Evolutionary conservation across 2,329 filamentous ascomycete species (phyloP).

Genomic region (Dendrostoma leiphaemia): DNA sequence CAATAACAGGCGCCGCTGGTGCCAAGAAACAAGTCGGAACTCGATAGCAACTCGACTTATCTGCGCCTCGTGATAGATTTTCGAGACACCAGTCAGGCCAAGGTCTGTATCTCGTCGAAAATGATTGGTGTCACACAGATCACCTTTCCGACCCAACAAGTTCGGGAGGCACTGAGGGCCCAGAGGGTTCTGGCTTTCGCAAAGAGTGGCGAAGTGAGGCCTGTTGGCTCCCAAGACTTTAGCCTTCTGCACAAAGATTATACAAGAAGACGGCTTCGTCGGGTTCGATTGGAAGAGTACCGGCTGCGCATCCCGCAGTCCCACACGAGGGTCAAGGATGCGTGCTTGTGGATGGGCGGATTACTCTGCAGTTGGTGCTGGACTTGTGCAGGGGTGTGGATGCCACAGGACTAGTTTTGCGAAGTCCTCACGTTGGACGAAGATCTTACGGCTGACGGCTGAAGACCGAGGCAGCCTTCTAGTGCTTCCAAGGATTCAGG

Average conservation of each 20-base stretch:
- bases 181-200: neutral
- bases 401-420: neutral
- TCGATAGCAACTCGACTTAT: neutral
- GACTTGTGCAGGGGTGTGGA: neutral
- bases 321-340: slow-evolving; percentile 5
- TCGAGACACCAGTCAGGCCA: neutral
- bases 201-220: slow-evolving; percentile 12
- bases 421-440: neutral
- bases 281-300: neutral
- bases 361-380: slow-evolving; percentile 5
- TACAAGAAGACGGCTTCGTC: slow-evolving; percentile 3
- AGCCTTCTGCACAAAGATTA: slow-evolving; percentile 9
- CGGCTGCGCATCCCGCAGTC: neutral
- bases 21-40: neutral
- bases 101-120: neutral
- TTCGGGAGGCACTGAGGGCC: neutral
- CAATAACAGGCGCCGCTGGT: neutral
- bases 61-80: neutral
- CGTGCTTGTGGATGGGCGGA: slow-evolving; percentile 7
- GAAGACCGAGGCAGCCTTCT: neutral
- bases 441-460: slow-evolving; percentile 1
- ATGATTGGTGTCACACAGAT: neutral
- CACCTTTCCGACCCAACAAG: neutral
- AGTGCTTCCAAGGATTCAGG: neutral
- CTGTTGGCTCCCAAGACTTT: neutral